Evolutionary conservation across 805 yeast species (phyloP), one percentile per base, ranked within the genome.

Genomic region (Lipomyces starkeyi): DNA sequence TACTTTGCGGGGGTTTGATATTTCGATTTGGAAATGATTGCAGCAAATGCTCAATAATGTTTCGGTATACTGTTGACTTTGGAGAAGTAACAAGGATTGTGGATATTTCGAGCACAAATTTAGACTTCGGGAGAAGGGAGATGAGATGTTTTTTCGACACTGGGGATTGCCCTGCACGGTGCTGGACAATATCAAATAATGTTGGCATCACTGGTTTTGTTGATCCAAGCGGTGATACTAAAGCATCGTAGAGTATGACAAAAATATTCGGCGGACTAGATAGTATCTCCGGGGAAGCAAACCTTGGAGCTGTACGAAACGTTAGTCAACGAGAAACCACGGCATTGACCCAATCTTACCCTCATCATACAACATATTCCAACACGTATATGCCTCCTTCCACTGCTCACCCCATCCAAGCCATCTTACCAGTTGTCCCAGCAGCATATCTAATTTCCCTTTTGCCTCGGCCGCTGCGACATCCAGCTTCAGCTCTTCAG

Each of bases 361-460:
- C 11, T 67, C 71, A 29, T 69, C 63, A 6, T 81, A 80, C 2
- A 78, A 72, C 71, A 77, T 79, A 32, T 47, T 55, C n/a, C 47
- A 63, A 11, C 27, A 62, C 8, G 35, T 57, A 29, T 69, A 69
- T 4, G 34, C 22, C 34, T 59, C 43, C n/a, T 52, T 68, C 75
- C 93, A 91, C 72, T 86, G 87, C 0, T 77, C 86, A 11, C 88
- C 85, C 97, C 97, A 91, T 5, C 90, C 87, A 86, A 89, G 85
- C 88, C 91, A 86, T 13, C 81, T 72, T 0, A 89, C 83, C 14
- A 91, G 75, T 71, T 88, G 89, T 0, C 88, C 80, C n/a, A 93
- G 76, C 27, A 93, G 76, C 0, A 79, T 32, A 0, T 89, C 87
- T 35, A 93, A 73, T 40, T 78, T 78, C 2, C 79, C 72, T 13